Conservation (phyloP, 208 protist species). For the Endotrypanum monterogeii region DNA sequence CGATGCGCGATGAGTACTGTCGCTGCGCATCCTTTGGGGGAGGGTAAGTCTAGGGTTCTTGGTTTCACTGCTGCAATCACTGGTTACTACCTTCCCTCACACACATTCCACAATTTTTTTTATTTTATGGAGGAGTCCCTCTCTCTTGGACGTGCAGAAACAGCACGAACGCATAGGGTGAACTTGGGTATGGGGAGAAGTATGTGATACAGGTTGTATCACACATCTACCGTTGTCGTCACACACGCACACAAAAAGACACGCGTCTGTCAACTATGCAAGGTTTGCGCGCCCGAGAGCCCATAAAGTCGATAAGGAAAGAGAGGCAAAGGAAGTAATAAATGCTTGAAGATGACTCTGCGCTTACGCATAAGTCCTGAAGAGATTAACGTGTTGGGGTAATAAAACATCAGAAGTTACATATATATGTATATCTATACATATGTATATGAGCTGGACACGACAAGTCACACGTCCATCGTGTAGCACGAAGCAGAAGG, state of each 20-base stretch:
- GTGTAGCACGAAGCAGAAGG: neutral
- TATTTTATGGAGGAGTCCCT: neutral
- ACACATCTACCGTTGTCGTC: neutral
- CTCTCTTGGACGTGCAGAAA: neutral
- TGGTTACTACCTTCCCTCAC: neutral
- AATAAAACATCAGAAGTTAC: neutral
- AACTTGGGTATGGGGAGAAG: neutral
- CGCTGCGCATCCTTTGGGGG: neutral
- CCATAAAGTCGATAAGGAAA: neutral
- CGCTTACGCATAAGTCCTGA: neutral
- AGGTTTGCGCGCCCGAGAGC: neutral
- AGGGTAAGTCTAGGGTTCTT: neutral
- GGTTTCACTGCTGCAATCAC: neutral
- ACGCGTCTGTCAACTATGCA: neutral
- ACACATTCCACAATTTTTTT: neutral
- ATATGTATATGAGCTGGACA: neutral
- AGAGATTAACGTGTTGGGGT: neutral
- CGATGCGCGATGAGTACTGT: constrained; percentile 6
- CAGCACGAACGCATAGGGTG: neutral
- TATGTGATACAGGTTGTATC: neutral
- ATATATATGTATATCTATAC: neutral
- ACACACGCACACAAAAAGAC: neutral
- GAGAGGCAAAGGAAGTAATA: too few species aligned
- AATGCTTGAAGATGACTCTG: neutral
- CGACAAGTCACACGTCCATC: neutral